Conservation (phyloP, 2,329 filamentous ascomycete species). For the Hypoxylon sp. region DNA sequence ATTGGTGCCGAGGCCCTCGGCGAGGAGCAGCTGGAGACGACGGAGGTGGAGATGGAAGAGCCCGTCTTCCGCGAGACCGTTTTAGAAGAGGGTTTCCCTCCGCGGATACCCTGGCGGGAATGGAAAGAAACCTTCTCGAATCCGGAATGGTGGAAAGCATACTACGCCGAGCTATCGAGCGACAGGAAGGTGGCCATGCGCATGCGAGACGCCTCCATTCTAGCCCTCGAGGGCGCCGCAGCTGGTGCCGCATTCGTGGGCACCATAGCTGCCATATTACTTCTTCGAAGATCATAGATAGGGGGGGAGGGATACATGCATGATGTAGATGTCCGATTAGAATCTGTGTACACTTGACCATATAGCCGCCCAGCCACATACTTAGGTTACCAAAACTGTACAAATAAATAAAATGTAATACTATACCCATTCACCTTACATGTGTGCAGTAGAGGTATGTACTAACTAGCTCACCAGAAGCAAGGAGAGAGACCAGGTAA, state of each 20-base stretch:
- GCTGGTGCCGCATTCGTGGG: slow-evolving; percentile 70
- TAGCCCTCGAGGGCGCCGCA: slow-evolving; percentile 72
- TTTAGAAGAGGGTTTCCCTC: slow-evolving; percentile 10
- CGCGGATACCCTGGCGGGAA: slow-evolving; percentile 52
- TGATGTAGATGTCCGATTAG: neutral
- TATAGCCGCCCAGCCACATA: neutral
- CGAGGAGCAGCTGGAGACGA: slow-evolving; percentile 41
- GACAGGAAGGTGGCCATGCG: slow-evolving; percentile 69
- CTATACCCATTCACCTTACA: slow-evolving; percentile 18
- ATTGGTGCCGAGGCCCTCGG: slow-evolving; percentile 46
- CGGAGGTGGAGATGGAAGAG: slow-evolving; percentile 22
- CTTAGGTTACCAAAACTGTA: slow-evolving; percentile 8
- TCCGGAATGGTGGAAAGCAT: slow-evolving; percentile 57
- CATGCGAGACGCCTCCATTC: slow-evolving; percentile 75
- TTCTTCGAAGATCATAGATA: slow-evolving; percentile 35
- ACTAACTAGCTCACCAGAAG: too few species aligned
- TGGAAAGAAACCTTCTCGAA: slow-evolving; percentile 55
- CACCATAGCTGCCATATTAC: slow-evolving; percentile 55
- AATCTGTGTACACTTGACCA: too few species aligned
- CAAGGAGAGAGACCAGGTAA: too few species aligned
- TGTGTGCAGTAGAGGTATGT: too few species aligned
- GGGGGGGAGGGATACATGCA: slow-evolving; percentile 9
- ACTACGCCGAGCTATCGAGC: slow-evolving; percentile 68
- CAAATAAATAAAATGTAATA: slow-evolving; percentile 18
- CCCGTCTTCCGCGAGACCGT: slow-evolving; percentile 24